Percentiles rank a stretch among this genome's conserved stretches.
These are phyloP conservation scores for Pezicula carpinea DNA, from an alignment of 2,329 filamentous ascomycete species.

Conservation along the genomic window DNA sequence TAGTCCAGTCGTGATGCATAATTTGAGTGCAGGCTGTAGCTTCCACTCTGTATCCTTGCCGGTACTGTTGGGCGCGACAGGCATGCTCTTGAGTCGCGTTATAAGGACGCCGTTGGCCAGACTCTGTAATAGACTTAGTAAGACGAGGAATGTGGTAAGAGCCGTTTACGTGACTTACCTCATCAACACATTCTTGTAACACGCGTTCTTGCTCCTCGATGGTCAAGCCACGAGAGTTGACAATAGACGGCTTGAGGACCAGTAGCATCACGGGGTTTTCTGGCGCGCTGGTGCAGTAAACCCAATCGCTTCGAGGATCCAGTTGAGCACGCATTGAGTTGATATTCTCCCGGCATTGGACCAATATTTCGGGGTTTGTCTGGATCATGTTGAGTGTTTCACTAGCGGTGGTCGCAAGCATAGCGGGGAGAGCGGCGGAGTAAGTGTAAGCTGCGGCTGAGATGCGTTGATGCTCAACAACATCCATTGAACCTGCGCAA, in stretches of 20 bases:
- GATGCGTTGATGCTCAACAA: constrained; percentile 94
- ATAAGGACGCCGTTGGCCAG: constrained; percentile 87
- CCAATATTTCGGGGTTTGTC: constrained; percentile 76
- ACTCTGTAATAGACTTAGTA: constrained; percentile 44
- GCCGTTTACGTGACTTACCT: constrained; percentile 53
- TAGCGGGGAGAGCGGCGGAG: constrained; percentile 88
- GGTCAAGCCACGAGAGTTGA: constrained; percentile 63
- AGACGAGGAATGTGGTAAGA: neutral
- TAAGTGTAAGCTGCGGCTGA: constrained; percentile 90
- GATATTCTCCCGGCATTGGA: constrained; percentile 79
- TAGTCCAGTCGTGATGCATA: constrained; percentile 83
- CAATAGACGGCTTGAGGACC: constrained; percentile 76
- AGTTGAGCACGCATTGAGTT: constrained; percentile 80
- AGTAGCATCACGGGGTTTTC: constrained; percentile 89
- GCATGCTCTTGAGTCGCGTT: constrained; percentile 76
- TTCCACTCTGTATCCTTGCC: constrained; percentile 66
- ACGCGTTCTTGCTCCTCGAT: constrained; percentile 77
- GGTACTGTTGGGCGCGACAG: constrained; percentile 57
- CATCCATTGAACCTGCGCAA: constrained; percentile 85
- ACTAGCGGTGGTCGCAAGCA: constrained; percentile 91
- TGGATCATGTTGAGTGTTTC: constrained; percentile 85
- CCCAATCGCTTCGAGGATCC: constrained; percentile 91
- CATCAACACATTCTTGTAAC: constrained; percentile 89
- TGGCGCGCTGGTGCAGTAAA: constrained; percentile 70
- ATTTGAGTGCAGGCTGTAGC: constrained; percentile 78